Percentiles rank a stretch among this genome's conserved stretches.
phyloP scores from a whole-genome alignment of 2,329 filamentous ascomycete genomes.

The Setomelanomma holmii region DNA sequence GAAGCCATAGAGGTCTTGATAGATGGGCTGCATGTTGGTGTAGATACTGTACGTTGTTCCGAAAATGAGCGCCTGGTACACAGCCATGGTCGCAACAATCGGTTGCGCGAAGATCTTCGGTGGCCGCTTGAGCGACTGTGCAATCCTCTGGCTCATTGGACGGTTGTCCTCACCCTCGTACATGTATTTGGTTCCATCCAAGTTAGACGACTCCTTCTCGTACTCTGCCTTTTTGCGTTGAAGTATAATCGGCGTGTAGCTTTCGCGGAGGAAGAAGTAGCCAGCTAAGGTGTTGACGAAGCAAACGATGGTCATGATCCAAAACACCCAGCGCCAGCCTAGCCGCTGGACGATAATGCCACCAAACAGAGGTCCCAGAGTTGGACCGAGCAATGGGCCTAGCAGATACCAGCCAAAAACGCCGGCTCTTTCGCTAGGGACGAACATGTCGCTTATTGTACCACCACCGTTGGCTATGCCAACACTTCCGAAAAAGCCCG shows the following conservation, averaged over 20 bases:
- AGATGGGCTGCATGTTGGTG: constrained; percentile 58
- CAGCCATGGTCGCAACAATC: constrained; percentile 55
- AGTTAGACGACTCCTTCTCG: constrained; percentile 34
- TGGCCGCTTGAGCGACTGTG: constrained; percentile 49
- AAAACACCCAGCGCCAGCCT: constrained; percentile 59
- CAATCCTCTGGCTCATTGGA: constrained; percentile 47
- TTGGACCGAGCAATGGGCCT: constrained; percentile 53
- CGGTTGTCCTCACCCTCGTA: constrained; percentile 53
- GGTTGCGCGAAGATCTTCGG: constrained; percentile 54
- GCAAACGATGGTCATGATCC: constrained; percentile 55
- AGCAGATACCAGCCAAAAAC: constrained; percentile 57
- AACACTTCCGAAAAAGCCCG: constrained; percentile 60
- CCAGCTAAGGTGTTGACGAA: constrained; percentile 51
- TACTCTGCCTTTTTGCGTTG: constrained; percentile 41
- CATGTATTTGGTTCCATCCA: constrained; percentile 46
- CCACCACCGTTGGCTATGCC: constrained; percentile 61
- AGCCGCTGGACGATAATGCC: constrained; percentile 54
- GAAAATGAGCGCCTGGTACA: constrained; percentile 57
- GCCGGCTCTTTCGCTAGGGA: constrained; percentile 53
- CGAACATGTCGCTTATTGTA: constrained; percentile 61
- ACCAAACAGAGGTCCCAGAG: constrained; percentile 53
- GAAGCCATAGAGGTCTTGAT: constrained; percentile 53
- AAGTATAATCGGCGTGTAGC: constrained; percentile 54
- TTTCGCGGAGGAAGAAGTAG: constrained; percentile 55
- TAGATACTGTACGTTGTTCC: constrained; percentile 58